Evolutionary conservation across 2,329 filamentous ascomycete genomes (phyloP), one percentile per base, ranked within the genome.

Genomic region (Akanthomyces muscarius): DNA sequence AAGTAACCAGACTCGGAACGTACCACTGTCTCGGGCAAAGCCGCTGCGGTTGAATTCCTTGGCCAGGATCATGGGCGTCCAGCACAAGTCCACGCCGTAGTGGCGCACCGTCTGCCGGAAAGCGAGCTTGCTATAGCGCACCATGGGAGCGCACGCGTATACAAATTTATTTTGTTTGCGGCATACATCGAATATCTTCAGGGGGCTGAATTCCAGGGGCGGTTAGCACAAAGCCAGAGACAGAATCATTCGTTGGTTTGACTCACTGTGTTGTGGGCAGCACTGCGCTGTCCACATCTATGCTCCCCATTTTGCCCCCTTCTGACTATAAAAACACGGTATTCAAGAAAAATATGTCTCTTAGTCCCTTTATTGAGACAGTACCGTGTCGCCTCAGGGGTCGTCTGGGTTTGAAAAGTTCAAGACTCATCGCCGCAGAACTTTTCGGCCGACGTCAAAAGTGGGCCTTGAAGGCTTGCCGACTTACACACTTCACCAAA

Each of bases 61-160:
- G 58, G 86, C 86, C 3, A 89, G 76, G 61, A 89, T 85, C 88
- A 90, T 90, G 50, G 88, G 88, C 2, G 87, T 89, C 83, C 88
- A 90, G 67, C 83, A 86, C 7, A 90, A 72, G 71, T 90, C 87
- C 18, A 84, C 83, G 54, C 83, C 84, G 71, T 88, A 90, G 54
- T 83, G 78, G 65, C 86, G 81, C 3, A 87, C 85, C 0, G 88
- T 87, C 68, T 89, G 83, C 54, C 88, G 83, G 70, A 91, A 90
- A 52, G 88, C 87, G 48, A 90, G 81, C 82, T 86, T 86, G 74
- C 83, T 83, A 70, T 86, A 89, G 65, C 86, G 79, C 61, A 89
- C 86, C 86, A 89, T 89, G n/a, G 86, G 86, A 16, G 86, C 86
- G 52, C 81, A 85, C 23, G 86, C 80, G 68, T 84, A 83, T 7